Evolutionary conservation across 2,329 filamentous ascomycete genomes (phyloP), one percentile per base, ranked within the genome.

Genomic region (Emergomyces orientalis): DNA sequence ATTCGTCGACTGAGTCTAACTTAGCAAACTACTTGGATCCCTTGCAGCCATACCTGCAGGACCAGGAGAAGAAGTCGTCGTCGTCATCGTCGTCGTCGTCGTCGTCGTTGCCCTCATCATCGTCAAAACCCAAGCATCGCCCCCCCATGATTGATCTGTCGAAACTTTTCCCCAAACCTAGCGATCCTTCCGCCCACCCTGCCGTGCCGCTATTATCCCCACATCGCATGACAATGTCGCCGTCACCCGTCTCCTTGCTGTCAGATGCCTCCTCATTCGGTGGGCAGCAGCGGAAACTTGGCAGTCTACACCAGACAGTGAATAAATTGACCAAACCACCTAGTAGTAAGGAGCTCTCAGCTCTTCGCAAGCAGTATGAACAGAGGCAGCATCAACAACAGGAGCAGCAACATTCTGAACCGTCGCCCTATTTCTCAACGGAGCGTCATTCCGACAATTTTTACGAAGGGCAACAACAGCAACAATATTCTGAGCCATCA

Each of bases 81-180:
- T 47, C 45, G 8, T 47, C 45, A 5, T 49, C 22, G 22, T 27
- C 73, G 62, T 71, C 74, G n/a, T 71, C 71, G 19, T 71, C 71
- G 17, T 32, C 32, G 32, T 32, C 32, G 9, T 37, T 7, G 9
- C 8, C 34, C 1, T 37, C 9, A 11, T 74, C 73, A 63, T 71
- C 74, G n/a, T 71, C 71, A n/a, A 75, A 75, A 63, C 68, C 72
- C 43, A 78, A 75, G 65, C 68, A 71, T 59, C 73, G 75, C 17
- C 75, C 76, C 43, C 71, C 72, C 13, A 70, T 73, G 63, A 75
- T 78, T 65, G 76, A 78, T 59, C 69, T 78, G 25, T 78, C 76
- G 39, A 69, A 75, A 19, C 68, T 78, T 19, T 78, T 78, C 63
- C 76, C 76, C 7, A 77, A 74, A 64, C 76, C 76, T 2, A 71